Conservation (phyloP, 1,284 basidiomycete species). For the Ceratorhiza oryzae-sativae region DNA sequence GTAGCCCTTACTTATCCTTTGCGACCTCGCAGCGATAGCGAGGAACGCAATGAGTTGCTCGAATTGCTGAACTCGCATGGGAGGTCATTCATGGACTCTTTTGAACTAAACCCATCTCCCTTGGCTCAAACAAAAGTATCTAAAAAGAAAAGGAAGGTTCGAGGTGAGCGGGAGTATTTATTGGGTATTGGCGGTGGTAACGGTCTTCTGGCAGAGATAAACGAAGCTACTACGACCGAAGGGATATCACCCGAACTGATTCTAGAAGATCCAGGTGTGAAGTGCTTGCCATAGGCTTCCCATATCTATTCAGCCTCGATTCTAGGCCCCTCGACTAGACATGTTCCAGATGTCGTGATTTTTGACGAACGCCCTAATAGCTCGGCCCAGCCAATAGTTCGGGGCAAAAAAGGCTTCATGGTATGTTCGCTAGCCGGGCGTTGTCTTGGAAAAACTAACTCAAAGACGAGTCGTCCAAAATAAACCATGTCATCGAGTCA, state of each 20-base stretch:
- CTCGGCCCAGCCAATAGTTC: constrained; percentile 9
- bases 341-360: constrained; percentile 22
- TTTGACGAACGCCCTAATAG: constrained; percentile 6
- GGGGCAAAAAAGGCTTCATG: constrained; percentile 33
- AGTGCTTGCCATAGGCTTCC: background rate
- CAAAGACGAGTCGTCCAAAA: constrained; percentile 30
- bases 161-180: background rate
- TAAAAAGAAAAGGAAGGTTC: constrained; percentile 29
- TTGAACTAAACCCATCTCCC: constrained; percentile 6
- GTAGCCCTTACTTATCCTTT: background rate
- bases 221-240: background rate
- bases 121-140: background rate
- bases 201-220: background rate
- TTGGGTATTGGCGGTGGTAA: background rate
- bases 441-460: constrained; percentile 8
- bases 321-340: constrained; percentile 9
- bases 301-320: constrained; percentile 7
- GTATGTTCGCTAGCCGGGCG: background rate
- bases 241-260: too few species aligned
- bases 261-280: constrained; percentile 16
- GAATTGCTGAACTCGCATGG: constrained; percentile 24
- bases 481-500: constrained; percentile 9
- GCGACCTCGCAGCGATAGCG: background rate
- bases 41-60: constrained; percentile 1
- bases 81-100: constrained; percentile 24